These are phyloP conservation scores for Petunia axillaris DNA, from an alignment of 257 asterid species.

Conservation along the genomic window DNA sequence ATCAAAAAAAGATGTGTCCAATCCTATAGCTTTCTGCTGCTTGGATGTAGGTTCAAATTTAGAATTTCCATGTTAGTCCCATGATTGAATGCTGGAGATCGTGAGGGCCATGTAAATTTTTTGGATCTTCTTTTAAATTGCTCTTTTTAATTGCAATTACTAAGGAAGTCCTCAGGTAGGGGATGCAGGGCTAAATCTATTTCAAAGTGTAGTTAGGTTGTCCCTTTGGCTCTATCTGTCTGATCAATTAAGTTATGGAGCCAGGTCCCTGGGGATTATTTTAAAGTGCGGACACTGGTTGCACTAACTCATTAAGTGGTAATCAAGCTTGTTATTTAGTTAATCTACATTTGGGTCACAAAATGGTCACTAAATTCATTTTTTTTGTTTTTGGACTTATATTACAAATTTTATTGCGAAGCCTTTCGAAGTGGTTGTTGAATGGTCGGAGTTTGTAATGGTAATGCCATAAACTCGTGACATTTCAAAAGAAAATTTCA, in stretches of 20 bases:
- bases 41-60: neutral
- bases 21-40: neutral
- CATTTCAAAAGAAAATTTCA: neutral
- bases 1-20: neutral
- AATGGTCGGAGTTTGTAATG: neutral
- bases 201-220: neutral
- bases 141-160: neutral
- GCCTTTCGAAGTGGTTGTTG: neutral
- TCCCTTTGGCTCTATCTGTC: conserved; percentile 4
- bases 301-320: neutral
- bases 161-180: neutral
- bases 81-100: neutral
- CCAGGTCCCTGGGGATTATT: neutral
- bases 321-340: neutral
- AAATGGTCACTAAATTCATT: neutral
- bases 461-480: neutral
- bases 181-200: neutral
- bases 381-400: neutral
- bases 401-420: neutral
- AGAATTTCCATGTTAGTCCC: conserved; percentile 3
- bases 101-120: neutral
- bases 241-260: neutral
- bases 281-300: neutral
- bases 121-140: neutral
- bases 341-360: neutral